Conservation (phyloP, 352 stramenopile genomes). For the Sclerospora graminicola region DNA sequence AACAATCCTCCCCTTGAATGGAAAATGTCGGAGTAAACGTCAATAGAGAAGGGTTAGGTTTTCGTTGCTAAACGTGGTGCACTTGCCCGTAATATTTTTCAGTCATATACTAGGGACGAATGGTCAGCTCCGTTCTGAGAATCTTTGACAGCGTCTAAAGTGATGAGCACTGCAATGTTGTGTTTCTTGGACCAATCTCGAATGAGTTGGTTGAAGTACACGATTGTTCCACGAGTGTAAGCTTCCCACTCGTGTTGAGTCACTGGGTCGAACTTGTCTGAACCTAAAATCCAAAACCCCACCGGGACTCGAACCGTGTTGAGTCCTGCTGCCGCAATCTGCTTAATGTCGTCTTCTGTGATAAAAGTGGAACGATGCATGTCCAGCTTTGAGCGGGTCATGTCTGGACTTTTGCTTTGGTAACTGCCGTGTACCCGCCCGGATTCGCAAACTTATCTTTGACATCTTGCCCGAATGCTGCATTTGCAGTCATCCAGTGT, state of each 20-base stretch:
- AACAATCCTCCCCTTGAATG: no score
- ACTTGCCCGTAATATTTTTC: no score
- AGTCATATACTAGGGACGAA: no score
- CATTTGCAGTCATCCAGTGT: slow-evolving; percentile 63
- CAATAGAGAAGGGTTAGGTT: no score
- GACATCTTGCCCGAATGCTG: slow-evolving; percentile 48
- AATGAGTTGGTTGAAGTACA: slow-evolving; percentile 38
- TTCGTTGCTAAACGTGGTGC: no score
- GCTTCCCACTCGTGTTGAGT: slow-evolving; percentile 26
- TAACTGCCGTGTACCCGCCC: slow-evolving; percentile 66
- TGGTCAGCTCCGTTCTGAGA: slow-evolving; percentile 45
- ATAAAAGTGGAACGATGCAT: slow-evolving; percentile 55
- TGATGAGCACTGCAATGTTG: slow-evolving; percentile 47
- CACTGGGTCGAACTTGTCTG: slow-evolving; percentile 23
- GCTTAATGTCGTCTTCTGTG: slow-evolving; percentile 43
- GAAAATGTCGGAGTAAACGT: no score
- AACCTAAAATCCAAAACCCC: slow-evolving; percentile 45
- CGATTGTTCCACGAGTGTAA: slow-evolving; percentile 28
- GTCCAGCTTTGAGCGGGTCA: slow-evolving; percentile 28
- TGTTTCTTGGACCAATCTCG: slow-evolving; percentile 31
- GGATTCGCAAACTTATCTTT: slow-evolving; percentile 19
- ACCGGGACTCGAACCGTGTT: slow-evolving; percentile 53
- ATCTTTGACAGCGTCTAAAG: slow-evolving; percentile 37
- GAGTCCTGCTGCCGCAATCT: slow-evolving; percentile 35
- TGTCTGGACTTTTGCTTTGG: slow-evolving; percentile 23